Evolutionary conservation across 1,139 yeast genomes (phyloP).

Genomic region (Yamadazyma spencermartinsiae): DNA sequence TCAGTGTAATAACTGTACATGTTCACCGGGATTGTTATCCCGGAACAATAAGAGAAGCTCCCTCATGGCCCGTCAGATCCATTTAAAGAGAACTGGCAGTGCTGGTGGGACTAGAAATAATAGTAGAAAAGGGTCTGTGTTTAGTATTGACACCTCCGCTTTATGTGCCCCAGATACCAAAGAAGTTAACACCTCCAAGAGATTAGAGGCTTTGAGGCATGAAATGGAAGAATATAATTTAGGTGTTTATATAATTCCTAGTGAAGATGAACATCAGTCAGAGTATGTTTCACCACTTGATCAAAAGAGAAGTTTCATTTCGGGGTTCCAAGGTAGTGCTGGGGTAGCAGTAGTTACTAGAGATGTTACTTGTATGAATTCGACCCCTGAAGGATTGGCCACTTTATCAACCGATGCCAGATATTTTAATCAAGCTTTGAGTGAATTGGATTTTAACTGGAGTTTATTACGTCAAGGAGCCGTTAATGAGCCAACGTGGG

Average conservation of each 20-base stretch:
- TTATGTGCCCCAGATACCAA: slow-evolving; percentile 46
- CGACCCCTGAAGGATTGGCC: slow-evolving; percentile 65
- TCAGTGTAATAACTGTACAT: slow-evolving; percentile 72
- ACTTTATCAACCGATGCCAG: slow-evolving; percentile 93
- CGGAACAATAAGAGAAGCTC: slow-evolving; percentile 60
- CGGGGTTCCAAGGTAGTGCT: slow-evolving; percentile 93
- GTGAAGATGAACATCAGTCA: slow-evolving; percentile 92
- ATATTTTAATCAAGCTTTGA: slow-evolving; percentile 86
- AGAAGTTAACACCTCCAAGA: slow-evolving; percentile 55
- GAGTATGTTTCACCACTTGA: slow-evolving; percentile 83
- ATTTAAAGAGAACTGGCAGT: slow-evolving; percentile 34
- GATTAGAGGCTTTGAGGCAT: slow-evolving; percentile 63
- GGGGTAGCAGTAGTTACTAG: slow-evolving; percentile 88
- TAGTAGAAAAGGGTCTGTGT: slow-evolving; percentile 49
- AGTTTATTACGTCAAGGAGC: slow-evolving; percentile 76
- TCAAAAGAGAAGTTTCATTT: slow-evolving; percentile 80
- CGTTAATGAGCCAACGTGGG: slow-evolving; percentile 78
- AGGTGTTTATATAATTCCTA: slow-evolving; percentile 81
- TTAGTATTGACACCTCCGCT: slow-evolving; percentile 47
- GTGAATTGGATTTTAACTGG: slow-evolving; percentile 92
- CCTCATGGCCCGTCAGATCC: slow-evolving; percentile 49
- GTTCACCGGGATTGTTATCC: slow-evolving; percentile 77
- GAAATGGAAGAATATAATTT: slow-evolving; percentile 65
- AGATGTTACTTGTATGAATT: slow-evolving; percentile 60
- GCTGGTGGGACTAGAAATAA: slow-evolving; percentile 26